Percentiles rank a stretch among this genome's conserved stretches.
Evolutionary conservation across 1,284 basidiomycete genomes (phyloP).

Genomic region (Sutorius eximius): DNA sequence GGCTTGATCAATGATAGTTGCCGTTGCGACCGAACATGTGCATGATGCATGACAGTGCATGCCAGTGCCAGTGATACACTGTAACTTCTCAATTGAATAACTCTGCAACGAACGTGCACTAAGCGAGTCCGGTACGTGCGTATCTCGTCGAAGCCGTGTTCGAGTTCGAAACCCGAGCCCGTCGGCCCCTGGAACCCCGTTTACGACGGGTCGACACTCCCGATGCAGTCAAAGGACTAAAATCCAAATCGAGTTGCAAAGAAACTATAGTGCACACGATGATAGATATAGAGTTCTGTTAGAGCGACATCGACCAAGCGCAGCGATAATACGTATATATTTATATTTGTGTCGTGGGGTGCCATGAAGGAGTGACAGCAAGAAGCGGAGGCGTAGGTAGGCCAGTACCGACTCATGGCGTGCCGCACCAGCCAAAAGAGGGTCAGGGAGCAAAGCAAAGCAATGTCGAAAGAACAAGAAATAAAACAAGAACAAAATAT

Average conservation of each 20-base stretch:
- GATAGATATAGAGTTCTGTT: slow-evolving; percentile 1
- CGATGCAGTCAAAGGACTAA: neutral
- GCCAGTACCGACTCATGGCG: slow-evolving; percentile 25
- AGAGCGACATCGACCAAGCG: neutral
- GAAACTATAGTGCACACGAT: slow-evolving; percentile 16
- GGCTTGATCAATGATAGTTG: no score
- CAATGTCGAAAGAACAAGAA: slow-evolving; percentile 9
- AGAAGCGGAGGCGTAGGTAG: slow-evolving; percentile 6
- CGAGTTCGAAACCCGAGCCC: no score
- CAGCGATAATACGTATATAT: neutral
- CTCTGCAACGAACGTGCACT: no score
- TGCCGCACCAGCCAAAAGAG: slow-evolving; percentile 1
- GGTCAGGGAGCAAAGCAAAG: neutral
- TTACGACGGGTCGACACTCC: no score
- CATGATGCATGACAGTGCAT: no score
- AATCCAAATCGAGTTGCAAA: neutral
- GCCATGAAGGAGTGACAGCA: slow-evolving; percentile 22
- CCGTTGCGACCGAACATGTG: no score
- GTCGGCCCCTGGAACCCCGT: no score
- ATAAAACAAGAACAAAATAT: neutral
- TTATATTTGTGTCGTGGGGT: neutral
- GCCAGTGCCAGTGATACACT: no score
- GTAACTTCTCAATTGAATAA: no score
- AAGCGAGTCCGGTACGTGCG: no score
- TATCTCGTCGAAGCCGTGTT: no score